Conservation (phyloP, 129 eudicot genomes). For the Pseudognaphalium luteoalbum region DNA sequence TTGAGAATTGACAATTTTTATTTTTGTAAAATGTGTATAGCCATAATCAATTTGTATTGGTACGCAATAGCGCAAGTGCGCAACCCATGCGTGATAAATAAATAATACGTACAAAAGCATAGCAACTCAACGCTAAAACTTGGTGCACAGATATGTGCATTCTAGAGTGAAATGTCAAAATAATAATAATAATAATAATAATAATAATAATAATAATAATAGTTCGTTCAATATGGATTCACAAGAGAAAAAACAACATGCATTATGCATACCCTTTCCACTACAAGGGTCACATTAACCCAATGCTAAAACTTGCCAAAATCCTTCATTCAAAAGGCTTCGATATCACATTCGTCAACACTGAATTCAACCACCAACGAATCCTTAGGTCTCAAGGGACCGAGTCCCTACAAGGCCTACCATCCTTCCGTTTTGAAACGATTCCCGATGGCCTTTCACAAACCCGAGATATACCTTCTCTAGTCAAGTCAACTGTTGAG, state of each 20-base stretch:
- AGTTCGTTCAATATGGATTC: conserved; percentile 8
- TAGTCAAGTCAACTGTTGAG: conserved; percentile 24
- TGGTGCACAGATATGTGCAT: neutral
- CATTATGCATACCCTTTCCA: conserved; percentile 35
- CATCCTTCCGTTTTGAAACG: conserved; percentile 45
- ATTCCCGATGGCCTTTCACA: conserved; percentile 50
- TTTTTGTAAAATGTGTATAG: too few relatives aligned
- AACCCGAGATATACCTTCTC: conserved; percentile 32
- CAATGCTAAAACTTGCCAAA: conserved; percentile 41
- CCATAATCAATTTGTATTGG: too few relatives aligned
- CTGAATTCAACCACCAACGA: conserved; percentile 47
- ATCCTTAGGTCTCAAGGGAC: conserved; percentile 34
- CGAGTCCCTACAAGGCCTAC: conserved; percentile 20
- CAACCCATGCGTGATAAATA: neutral
- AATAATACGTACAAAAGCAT: neutral
- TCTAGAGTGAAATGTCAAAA: neutral
- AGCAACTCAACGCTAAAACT: neutral
- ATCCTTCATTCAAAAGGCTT: conserved; percentile 40
- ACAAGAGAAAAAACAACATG: conserved; percentile 22
- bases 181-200: neutral
- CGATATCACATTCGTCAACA: conserved; percentile 35
- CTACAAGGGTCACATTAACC: conserved; percentile 39
- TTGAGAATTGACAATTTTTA: too few relatives aligned
- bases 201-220: neutral
- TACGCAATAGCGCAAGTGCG: too few relatives aligned